Base-by-base conservation (phyloP, 2,329 filamentous ascomycete species). In the Ophiocordyceps camponoti-floridani region DNA sequence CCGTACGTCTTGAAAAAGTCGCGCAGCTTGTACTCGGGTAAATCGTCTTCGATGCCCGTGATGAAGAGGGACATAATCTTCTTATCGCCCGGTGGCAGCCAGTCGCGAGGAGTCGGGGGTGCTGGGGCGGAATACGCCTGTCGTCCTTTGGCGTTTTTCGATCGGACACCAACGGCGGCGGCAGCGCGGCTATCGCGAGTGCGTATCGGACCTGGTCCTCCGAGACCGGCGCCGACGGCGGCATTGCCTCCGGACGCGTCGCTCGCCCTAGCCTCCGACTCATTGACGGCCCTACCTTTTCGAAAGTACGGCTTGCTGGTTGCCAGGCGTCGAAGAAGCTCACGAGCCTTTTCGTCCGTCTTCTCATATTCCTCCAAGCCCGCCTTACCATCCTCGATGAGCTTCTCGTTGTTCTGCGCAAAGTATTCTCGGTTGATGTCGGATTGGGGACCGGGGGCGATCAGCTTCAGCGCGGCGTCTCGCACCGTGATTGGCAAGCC, bases 401-500 rank as follows among this genome's bases (percentile, higher is more conserved):
- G 86, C 56, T 81, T 84, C 66, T 96, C 89, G 62, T 96, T 88
- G 58, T 96, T 91, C 60, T 98, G 91, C 13, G 91, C 91, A 62
- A 94, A 98, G 64, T 91, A 98, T 64, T 98, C 88, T 53, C 91
- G 72, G 66, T 98, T 98, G 62, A 98, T 85, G 45, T 84, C 82
- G 59, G 85, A 94, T 50, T 86, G 77, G 1, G 91, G 91, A 0
- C 91, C 91, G 0, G 91, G 88, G 1, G 89, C 88, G 40, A 96
- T 84, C 83, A 98, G 94, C 69, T 96, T 96, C 50, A 98, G 71
- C 5, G 93, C 91, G 3, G 91, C 91, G 68, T 98, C 91, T 58
- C 91, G 79, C 47, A 98, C 84, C 13, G 88, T 84, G 56, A 98
- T 94, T 11, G 91, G 91, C 27, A 98, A 70, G 23, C 91, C 93